Evolutionary conservation across 2,329 filamentous ascomycete species (phyloP).

Genomic region (Thelonectria discophora): DNA sequence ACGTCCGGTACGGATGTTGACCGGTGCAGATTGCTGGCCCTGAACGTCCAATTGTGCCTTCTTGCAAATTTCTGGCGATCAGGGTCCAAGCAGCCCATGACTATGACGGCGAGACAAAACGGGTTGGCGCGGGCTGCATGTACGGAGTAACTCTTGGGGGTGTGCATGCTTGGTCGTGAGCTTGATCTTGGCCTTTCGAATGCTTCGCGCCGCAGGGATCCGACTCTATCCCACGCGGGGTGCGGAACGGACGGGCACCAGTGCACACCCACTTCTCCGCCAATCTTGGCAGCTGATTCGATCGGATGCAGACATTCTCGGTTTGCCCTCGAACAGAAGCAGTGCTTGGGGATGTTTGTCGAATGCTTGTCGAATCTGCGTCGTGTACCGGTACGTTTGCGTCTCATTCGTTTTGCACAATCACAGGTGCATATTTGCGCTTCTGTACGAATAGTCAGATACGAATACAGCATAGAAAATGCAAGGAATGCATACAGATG

Average conservation of each 20-base stretch:
- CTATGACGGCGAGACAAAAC: not conserved
- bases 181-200: not conserved
- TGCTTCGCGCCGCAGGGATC: conserved; percentile 17
- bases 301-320: not conserved
- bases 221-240: not conserved
- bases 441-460: too few relatives aligned
- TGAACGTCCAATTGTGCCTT: not conserved
- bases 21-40: not conserved
- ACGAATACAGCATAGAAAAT: not conserved
- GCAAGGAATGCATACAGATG: not conserved
- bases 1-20: conserved; percentile 1
- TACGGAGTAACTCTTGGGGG: not conserved
- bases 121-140: conserved; percentile 2
- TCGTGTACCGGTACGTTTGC: not conserved
- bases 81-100: conserved; percentile 3
- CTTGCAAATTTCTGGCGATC: conserved; percentile 9
- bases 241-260: conserved; percentile 8
- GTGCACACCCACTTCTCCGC: not conserved
- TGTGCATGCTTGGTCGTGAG: not conserved
- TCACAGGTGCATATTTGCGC: not conserved
- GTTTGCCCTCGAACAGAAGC: too few relatives aligned
- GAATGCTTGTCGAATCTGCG: too few relatives aligned
- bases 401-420: not conserved
- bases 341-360: too few relatives aligned
- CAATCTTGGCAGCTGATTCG: not conserved